Evolutionary conservation across 106 monocot genomes (phyloP), one percentile per base, ranked within the genome.

Genomic region (Allium sativum): DNA sequence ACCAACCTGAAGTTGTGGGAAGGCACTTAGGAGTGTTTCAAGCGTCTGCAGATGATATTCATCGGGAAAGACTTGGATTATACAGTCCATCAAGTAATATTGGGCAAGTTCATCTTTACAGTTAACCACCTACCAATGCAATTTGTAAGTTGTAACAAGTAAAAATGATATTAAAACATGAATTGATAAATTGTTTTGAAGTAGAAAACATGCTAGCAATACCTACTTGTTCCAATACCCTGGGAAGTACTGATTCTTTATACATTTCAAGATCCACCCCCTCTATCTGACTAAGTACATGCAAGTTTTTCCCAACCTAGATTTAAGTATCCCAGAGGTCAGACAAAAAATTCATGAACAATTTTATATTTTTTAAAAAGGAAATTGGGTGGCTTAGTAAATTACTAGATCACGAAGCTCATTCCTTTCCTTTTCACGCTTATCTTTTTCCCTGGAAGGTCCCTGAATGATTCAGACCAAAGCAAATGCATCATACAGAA

Each of bases 21-120:
- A 98, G 72, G 96, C 96, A 58, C 84, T 78, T 67, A 98, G 67
- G 61, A 98, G 70, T 68, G 81, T 87, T 80, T 98, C 96, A 68
- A 98, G 86, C 69, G 91, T 98, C 64, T 98, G 96, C 66, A 98
- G 67, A 66, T 98, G 96, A 61, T 98, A 91, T 73, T 98, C 96
- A 77, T 98, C 96, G 21, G 96, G 96, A 78, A 98, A 98, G 21
- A 91, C 96, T 98, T 98, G 96, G 42, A 98, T 98, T 78, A 91
- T 84, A 59, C 96, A 98, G 74, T 98, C 96, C 96, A 98, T 91
- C 61, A 98, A 72, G 67, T 98, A 98, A 76, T 82, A 79, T 51
- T 98, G 96, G 7, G 96, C 96, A 59, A 98, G 40, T 11, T 98
- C 96, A 77, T 98, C 96, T 70, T 98, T 98, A 72, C 96, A 98